phyloP scores from a whole-genome alignment of 352 stramenopile genomes.

The Globisporangium paddicum region DNA sequence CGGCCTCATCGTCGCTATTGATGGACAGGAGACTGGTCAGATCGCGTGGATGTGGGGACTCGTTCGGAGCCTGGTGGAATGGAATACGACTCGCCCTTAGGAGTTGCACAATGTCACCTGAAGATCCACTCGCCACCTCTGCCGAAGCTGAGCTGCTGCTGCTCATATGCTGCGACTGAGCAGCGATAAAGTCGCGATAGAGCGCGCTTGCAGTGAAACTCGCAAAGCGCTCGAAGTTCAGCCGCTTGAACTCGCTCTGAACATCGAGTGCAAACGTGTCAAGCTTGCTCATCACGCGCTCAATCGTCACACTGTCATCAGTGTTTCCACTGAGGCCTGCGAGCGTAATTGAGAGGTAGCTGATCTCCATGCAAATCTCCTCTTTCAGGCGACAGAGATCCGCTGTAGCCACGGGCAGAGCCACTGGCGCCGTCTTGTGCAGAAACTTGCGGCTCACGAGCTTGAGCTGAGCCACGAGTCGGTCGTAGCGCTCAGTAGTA shows the following conservation, averaged over 20 bases:
- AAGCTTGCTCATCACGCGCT: slow-evolving; percentile 25
- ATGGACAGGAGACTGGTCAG: slow-evolving; percentile 10
- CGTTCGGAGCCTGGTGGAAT: slow-evolving; percentile 55
- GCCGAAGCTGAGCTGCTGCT: background rate
- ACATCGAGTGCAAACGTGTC: slow-evolving; percentile 31
- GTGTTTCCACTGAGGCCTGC: slow-evolving; percentile 12
- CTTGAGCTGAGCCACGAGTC: slow-evolving; percentile 14
- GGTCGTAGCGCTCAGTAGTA: background rate
- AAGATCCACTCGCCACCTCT: background rate
- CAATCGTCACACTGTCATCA: background rate
- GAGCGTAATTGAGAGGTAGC: too few species aligned
- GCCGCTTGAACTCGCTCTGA: slow-evolving; percentile 38
- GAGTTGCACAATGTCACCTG: slow-evolving; percentile 32
- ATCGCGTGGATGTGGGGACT: background rate
- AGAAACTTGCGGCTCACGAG: slow-evolving; percentile 28
- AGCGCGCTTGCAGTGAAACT: slow-evolving; percentile 41
- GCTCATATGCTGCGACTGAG: background rate
- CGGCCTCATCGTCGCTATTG: background rate
- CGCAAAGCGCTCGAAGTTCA: slow-evolving; percentile 38
- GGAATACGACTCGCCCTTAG: slow-evolving; percentile 40
- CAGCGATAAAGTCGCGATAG: slow-evolving; percentile 50
- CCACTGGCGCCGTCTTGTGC: slow-evolving; percentile 12
- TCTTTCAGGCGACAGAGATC: slow-evolving; percentile 23
- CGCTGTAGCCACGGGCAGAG: slow-evolving; percentile 16
- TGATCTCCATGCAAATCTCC: slow-evolving; percentile 19